Percentiles rank a stretch among this genome's conserved stretches.
These are phyloP conservation scores for Phialocephala sp. DNA, from an alignment of 2,329 filamentous ascomycete genomes.

Conservation along the genomic window DNA sequence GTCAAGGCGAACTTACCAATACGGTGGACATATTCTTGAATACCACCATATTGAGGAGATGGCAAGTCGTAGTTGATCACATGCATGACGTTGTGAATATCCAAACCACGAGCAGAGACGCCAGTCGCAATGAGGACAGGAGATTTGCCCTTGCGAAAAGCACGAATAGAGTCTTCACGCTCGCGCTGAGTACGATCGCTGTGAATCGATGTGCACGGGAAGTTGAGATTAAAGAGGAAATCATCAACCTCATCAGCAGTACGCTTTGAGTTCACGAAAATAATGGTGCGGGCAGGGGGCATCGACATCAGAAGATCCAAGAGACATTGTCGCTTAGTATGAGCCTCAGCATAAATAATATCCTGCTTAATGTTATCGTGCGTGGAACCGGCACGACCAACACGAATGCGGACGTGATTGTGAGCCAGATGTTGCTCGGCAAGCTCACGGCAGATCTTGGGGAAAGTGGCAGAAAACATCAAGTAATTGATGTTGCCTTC, in stretches of 20 bases:
- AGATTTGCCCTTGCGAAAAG: conserved; percentile 75
- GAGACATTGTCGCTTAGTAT: conserved; percentile 72
- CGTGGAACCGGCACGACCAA: conserved; percentile 85
- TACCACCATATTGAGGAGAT: conserved; percentile 75
- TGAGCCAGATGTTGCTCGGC: conserved; percentile 77
- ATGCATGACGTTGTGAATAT: conserved; percentile 85
- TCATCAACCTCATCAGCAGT: conserved; percentile 86
- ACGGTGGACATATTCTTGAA: conserved; percentile 91
- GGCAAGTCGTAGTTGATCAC: conserved; percentile 95
- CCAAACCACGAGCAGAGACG: conserved; percentile 85
- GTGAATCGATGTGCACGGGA: conserved; percentile 90
- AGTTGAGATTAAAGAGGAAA: conserved; percentile 76
- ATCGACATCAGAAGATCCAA: conserved; percentile 74
- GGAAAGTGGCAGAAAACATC: conserved; percentile 96
- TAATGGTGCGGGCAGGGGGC: conserved; percentile 77
- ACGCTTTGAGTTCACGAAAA: conserved; percentile 87
- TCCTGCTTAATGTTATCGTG: conserved; percentile 84
- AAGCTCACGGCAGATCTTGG: conserved; percentile 75
- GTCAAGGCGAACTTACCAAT: conserved; percentile 68
- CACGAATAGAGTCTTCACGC: conserved; percentile 88
- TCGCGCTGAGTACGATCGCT: conserved; percentile 85
- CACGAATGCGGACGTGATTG: conserved; percentile 79
- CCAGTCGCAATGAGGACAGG: conserved; percentile 89
- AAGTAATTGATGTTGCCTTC: conserved; percentile 72
- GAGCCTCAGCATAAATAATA: conserved; percentile 69